A percentile compares a stretch with the other conserved stretches of the same genome.
phyloP scores from a whole-genome alignment of 228 moss, liverwort and hornwort genomes.

The Sphagnum fallax region DNA sequence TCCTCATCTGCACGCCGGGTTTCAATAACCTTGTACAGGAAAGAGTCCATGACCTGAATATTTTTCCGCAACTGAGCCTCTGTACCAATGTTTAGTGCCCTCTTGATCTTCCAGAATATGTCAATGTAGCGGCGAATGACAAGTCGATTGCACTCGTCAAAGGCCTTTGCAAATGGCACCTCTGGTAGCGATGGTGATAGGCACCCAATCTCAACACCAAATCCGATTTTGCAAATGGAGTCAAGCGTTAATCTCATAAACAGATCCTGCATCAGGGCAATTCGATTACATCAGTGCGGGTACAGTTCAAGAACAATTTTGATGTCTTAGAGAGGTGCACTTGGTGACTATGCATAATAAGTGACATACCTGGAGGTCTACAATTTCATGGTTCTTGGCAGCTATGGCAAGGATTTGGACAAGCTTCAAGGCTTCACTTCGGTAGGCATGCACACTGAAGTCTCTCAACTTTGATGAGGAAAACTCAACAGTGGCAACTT shows the following conservation, averaged over 20 bases:
- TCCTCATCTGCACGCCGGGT: constrained; percentile 6
- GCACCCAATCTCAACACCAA: constrained; percentile 14
- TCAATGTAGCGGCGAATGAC: background rate
- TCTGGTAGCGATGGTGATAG: constrained; percentile 11
- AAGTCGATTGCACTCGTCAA: constrained; percentile 3
- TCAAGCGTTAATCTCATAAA: background rate
- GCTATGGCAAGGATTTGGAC: constrained; percentile 7
- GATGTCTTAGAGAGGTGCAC: background rate
- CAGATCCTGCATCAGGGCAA: background rate
- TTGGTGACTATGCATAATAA: background rate
- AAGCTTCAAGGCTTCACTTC: constrained; percentile 14
- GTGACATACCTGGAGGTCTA: constrained; percentile 19
- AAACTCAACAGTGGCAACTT: constrained; percentile 21
- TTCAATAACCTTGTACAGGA: constrained; percentile 6
- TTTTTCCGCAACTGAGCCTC: constrained; percentile 7
- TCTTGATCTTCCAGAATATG: constrained; percentile 14
- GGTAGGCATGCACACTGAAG: constrained; percentile 12
- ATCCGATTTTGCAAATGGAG: constrained; percentile 17
- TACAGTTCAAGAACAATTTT: background rate
- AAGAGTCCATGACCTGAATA: constrained; percentile 2
- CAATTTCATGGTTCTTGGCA: background rate
- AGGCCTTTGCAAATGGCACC: constrained; percentile 7
- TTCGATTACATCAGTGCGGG: background rate
- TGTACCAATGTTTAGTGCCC: constrained; percentile 6
- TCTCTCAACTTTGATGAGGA: constrained; percentile 16